These are phyloP conservation scores for Neurospora sp. DNA, from an alignment of 495 filamentous ascomycete species.

Conservation along the genomic window DNA sequence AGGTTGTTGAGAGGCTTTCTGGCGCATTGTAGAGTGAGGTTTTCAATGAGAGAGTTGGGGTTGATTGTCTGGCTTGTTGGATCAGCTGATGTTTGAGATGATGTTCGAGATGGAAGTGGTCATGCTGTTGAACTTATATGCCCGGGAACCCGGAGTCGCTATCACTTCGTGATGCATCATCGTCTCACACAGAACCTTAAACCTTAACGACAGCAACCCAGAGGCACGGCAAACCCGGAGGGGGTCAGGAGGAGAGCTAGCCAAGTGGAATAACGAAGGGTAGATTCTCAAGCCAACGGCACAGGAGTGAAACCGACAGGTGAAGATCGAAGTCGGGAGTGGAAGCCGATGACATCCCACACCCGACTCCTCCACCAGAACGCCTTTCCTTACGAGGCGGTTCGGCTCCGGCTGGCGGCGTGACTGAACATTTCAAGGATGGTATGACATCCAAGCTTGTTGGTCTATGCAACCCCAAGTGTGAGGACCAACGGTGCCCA, in stretches of 20 bases:
- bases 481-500: background rate
- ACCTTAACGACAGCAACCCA: background rate
- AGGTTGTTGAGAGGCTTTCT: conserved; percentile 16
- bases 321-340: background rate
- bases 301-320: background rate
- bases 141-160: background rate
- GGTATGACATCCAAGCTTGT: background rate
- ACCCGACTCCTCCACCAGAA: background rate
- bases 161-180: background rate
- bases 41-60: conserved; percentile 4
- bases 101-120: background rate
- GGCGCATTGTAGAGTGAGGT: conserved; percentile 23
- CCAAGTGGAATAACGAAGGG: background rate
- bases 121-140: background rate
- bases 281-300: background rate
- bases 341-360: background rate
- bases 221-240: background rate
- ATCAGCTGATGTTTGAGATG: background rate
- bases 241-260: background rate
- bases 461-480: background rate
- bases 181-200: background rate
- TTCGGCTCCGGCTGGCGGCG: background rate
- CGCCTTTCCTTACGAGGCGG: background rate
- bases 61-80: conserved; percentile 1
- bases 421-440: background rate